These are phyloP conservation scores for Echeveria elegans DNA, from an alignment of 164 flowering plant species.

Conservation along the genomic window DNA sequence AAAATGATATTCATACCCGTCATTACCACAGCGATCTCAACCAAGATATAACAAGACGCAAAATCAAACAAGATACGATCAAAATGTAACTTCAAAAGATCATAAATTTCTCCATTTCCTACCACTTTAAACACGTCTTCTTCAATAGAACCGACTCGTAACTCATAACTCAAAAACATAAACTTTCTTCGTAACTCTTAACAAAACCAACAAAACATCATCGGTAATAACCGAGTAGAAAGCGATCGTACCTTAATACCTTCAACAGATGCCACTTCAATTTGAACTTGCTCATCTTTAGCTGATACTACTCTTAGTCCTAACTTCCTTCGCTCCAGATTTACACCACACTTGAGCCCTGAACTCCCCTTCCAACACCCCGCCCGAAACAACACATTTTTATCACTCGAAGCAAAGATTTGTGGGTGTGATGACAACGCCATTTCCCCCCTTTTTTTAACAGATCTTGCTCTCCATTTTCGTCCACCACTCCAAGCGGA, in stretches of 20 bases:
- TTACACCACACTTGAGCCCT: neutral
- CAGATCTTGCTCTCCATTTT: neutral
- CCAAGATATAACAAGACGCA: neutral
- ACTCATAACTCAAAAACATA: no score
- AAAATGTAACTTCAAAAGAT: neutral
- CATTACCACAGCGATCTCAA: neutral
- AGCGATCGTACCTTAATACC: neutral
- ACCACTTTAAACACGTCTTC: no score
- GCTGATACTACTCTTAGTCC: neutral
- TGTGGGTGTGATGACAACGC: neutral
- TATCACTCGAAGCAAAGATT: neutral
- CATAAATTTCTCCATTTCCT: neutral
- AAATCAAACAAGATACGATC: neutral
- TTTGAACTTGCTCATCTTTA: neutral
- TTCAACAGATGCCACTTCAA: neutral
- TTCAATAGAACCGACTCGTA: no score
- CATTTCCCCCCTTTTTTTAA: neutral
- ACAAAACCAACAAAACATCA: neutral
- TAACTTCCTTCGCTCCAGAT: neutral
- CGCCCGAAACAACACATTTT: neutral
- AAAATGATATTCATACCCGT: neutral
- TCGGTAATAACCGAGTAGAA: neutral
- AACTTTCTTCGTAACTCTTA: neutral
- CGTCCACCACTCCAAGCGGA: neutral
- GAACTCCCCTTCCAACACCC: neutral